These are phyloP conservation scores for Hyphodiscus hymeniophilus DNA, from an alignment of 495 filamentous ascomycete species.

Conservation along the genomic window DNA sequence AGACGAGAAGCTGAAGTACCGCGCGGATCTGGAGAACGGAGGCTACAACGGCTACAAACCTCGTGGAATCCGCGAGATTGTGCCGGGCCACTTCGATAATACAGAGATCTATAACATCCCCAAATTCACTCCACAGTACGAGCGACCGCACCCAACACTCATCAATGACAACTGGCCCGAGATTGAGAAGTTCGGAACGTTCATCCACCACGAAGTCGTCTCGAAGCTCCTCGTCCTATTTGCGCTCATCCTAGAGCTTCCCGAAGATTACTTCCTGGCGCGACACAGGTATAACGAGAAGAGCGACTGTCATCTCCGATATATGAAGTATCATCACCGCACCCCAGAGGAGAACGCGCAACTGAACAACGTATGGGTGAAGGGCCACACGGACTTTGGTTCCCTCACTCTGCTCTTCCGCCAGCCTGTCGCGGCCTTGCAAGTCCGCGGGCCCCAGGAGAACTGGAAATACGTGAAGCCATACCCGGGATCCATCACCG, in stretches of 20 bases:
- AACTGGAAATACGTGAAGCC: conserved; percentile 36
- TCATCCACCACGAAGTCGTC: conserved; percentile 39
- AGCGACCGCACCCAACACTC: conserved; percentile 34
- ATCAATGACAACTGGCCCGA: conserved; percentile 30
- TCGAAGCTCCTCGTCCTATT: conserved; percentile 38
- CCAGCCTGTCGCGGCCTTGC: conserved; percentile 44
- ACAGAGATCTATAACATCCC: conserved; percentile 48
- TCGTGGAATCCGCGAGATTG: conserved; percentile 19
- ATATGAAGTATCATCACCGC: conserved; percentile 45
- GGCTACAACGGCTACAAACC: conserved; percentile 38
- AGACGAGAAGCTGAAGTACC: conserved; percentile 46
- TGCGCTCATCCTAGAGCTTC: conserved; percentile 42
- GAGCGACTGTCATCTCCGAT: conserved; percentile 39
- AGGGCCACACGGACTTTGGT: conserved; percentile 46
- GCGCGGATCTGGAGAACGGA: conserved; percentile 36
- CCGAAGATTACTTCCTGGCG: conserved; percentile 40
- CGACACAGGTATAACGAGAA: conserved; percentile 41
- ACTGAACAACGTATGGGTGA: conserved; percentile 33
- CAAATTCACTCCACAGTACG: conserved; percentile 41
- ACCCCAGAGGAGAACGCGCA: conserved; percentile 36
- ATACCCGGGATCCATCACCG: conserved; percentile 37
- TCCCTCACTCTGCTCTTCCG: conserved; percentile 43
- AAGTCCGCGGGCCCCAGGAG: conserved; percentile 29
- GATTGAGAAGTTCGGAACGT: conserved; percentile 37
- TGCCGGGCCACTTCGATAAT: conserved; percentile 35